These are phyloP conservation scores for Allantophomopsis lycopodina DNA, from an alignment of 2,329 filamentous ascomycete species.

Conservation along the genomic window DNA sequence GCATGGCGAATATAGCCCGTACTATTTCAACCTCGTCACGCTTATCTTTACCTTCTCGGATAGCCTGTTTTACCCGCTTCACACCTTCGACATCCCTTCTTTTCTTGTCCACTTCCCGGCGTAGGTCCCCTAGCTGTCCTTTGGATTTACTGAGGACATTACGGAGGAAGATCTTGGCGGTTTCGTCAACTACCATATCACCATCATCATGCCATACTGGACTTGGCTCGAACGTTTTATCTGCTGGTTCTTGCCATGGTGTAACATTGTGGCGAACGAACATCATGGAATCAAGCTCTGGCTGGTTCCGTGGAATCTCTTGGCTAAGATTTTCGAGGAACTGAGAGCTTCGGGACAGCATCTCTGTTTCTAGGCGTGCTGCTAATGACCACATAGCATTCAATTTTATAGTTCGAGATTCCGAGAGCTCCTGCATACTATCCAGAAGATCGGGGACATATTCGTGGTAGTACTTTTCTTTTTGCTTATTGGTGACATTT, in stretches of 20 bases:
- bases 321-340: constrained; percentile 59
- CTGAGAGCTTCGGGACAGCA: constrained; percentile 59
- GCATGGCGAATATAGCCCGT: constrained; percentile 66
- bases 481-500: constrained; percentile 94
- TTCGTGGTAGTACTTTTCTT: constrained; percentile 94
- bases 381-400: constrained; percentile 80
- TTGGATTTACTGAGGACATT: constrained; percentile 92
- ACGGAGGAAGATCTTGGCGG: constrained; percentile 77
- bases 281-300: constrained; percentile 91
- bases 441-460: constrained; percentile 91
- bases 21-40: constrained; percentile 81
- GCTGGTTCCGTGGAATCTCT: constrained; percentile 80
- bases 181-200: constrained; percentile 72
- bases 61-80: constrained; percentile 58
- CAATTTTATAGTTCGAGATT: constrained; percentile 72
- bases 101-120: constrained; percentile 76
- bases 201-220: constrained; percentile 96
- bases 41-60: constrained; percentile 75
- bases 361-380: constrained; percentile 65
- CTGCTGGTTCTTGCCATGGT: constrained; percentile 67
- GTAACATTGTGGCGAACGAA: constrained; percentile 86
- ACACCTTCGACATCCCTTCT: constrained; percentile 69
- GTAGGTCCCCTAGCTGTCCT: constrained; percentile 63
- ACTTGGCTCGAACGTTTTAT: constrained; percentile 84
- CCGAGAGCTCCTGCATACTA: constrained; percentile 83